Percentiles rank a stretch among this genome's conserved stretches.
Evolutionary conservation across 2,329 filamentous ascomycete genomes (phyloP).

Genomic region (Colletotrichum sp.): DNA sequence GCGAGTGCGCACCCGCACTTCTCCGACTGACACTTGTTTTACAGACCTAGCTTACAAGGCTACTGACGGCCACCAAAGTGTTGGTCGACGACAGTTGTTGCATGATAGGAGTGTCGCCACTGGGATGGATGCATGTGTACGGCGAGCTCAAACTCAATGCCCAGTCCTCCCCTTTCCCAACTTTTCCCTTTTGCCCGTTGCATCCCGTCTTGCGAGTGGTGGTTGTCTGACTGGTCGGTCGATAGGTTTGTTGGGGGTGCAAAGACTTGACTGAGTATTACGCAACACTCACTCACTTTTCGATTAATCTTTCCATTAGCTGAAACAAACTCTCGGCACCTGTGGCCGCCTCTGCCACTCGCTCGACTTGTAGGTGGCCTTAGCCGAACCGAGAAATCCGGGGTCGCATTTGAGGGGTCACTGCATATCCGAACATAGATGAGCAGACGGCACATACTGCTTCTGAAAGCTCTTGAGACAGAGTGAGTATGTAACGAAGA

Average conservation of each 20-base stretch:
- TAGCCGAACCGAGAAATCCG: background rate
- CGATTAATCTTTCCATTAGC: background rate
- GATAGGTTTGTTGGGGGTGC: background rate
- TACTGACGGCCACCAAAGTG: background rate
- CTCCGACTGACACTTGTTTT: background rate
- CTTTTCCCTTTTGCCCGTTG: background rate
- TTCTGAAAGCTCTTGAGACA: too few species aligned
- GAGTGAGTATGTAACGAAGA: too few species aligned
- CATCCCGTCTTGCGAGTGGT: background rate
- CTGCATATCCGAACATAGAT: background rate
- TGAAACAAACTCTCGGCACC: constrained; percentile 13
- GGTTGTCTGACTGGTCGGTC: background rate
- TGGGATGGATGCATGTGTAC: background rate
- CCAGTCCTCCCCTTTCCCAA: background rate
- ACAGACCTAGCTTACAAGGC: background rate
- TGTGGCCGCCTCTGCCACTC: background rate
- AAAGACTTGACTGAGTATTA: background rate
- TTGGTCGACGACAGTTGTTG: background rate
- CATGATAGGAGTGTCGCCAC: background rate
- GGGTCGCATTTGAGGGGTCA: background rate
- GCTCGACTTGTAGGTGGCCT: background rate
- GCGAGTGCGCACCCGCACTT: background rate
- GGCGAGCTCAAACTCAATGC: background rate
- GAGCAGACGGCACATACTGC: background rate
- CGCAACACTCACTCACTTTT: constrained; percentile 5